Evolutionary conservation across 257 asterid species (phyloP), one percentile per base, ranked within the genome.

Genomic region (Solanum raphanifolium): DNA sequence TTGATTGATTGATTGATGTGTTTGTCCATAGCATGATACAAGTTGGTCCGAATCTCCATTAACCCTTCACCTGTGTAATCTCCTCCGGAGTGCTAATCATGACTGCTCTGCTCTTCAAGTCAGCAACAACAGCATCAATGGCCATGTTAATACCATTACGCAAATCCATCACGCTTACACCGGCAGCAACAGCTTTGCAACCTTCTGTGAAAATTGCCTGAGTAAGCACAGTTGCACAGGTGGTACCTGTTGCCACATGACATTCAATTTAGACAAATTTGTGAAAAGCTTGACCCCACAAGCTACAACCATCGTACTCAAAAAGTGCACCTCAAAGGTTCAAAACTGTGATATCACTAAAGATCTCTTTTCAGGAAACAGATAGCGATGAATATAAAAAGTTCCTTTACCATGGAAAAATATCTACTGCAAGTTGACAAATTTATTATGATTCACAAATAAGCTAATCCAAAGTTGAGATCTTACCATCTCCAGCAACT

Each of bases 81-180:
- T 96, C 99, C 91, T 95, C 98, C 8, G 96, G 98, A 39, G 98
- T 96, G 88, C 98, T 94, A 88, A 96, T 96, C 98, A 95, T 95
- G 87, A 93, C 82, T 62, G 98, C 98, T 91, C 94, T 91, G 92
- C 91, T 96, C 93, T 95, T 96, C 90, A 96, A 89, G 88, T 95
- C 97, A 87, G 92, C 90, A 92, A 95, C 88, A 87, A 96, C 98
- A 86, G 98, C 95, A 87, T 92, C 94, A 83, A 96, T 92, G 11
- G 99, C 99, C 94, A 93, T 86, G 91, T 92, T 94, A 88, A 96
- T 93, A 85, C 99, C 99, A 90, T 86, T 94, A 65, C 99, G 98
- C 89, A 96, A 88, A 93, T 96, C 98, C 98, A 96, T 94, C 83
- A 93, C 99, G 90, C 91, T 96, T 79, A 95, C 94, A 90, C 99